These are phyloP conservation scores for Aureobasidium mangrovei DNA, from an alignment of 2,329 filamentous ascomycete genomes.

Conservation along the genomic window DNA sequence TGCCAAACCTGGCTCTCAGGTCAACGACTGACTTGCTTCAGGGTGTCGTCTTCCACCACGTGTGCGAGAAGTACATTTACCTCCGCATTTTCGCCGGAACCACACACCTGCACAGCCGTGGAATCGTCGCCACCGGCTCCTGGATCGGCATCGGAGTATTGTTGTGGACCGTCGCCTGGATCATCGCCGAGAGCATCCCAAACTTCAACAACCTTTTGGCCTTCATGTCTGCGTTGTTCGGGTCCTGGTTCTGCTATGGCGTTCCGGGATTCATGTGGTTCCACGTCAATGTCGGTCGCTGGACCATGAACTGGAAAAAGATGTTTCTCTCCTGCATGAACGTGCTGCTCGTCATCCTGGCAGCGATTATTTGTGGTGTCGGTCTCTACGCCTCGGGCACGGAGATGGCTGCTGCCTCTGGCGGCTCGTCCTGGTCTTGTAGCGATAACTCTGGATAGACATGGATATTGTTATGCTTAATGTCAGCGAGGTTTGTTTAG, in stretches of 20 bases:
- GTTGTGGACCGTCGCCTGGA: constrained; percentile 54
- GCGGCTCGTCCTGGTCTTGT: constrained; percentile 12
- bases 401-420: constrained; percentile 1
- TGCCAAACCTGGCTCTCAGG: too few species aligned
- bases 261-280: constrained; percentile 23
- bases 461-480: too few species aligned
- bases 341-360: constrained; percentile 28
- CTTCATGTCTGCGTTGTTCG: constrained; percentile 49
- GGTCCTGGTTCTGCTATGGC: constrained; percentile 49
- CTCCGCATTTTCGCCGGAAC: constrained; percentile 54
- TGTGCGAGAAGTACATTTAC: constrained; percentile 58
- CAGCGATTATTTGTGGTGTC: constrained; percentile 24
- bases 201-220: constrained; percentile 15
- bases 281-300: constrained; percentile 38
- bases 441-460: constrained; percentile 7
- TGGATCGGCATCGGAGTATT: constrained; percentile 51
- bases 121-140: constrained; percentile 37
- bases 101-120: constrained; percentile 33
- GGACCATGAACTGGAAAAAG: constrained; percentile 35
- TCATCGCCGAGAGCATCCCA: constrained; percentile 49
- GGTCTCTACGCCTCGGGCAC: constrained; percentile 19
- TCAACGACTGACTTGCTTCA: too few species aligned
- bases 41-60: constrained; percentile 61
- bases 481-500: too few species aligned
- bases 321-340: constrained; percentile 35